Percentiles rank a stretch among this genome's conserved stretches.
Evolutionary conservation across 169 alveolate genomes (phyloP).

Genomic region (Plasmodium berghei): DNA sequence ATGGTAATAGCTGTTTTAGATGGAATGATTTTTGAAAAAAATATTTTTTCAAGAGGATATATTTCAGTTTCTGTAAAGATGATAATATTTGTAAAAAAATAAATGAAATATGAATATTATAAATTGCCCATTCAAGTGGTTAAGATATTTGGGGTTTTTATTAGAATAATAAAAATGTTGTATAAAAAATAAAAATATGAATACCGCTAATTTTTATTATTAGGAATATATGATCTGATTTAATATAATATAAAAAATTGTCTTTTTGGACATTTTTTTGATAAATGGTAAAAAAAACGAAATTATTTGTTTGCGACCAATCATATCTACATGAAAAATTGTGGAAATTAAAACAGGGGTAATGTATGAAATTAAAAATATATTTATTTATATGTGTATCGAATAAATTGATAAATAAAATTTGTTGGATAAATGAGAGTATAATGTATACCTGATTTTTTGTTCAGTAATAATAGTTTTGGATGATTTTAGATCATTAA

Average conservation of each 20-base stretch:
- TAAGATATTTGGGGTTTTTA: not conserved
- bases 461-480: not conserved
- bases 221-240: not conserved
- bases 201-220: constrained; percentile 22
- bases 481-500: not conserved
- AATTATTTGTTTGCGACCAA: constrained; percentile 38
- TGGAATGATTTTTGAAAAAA: constrained; percentile 39
- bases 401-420: not conserved
- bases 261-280: constrained; percentile 15
- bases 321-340: constrained; percentile 11
- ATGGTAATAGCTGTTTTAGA: constrained; percentile 6
- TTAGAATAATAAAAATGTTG: not conserved
- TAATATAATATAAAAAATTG: constrained; percentile 17
- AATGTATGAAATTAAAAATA: no score
- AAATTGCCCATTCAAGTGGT: not conserved
- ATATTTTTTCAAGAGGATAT: constrained; percentile 16
- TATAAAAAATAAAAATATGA: not conserved
- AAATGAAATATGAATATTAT: not conserved
- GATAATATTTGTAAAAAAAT: not conserved
- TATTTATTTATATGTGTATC: not conserved
- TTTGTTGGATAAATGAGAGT: no score
- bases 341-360: not conserved
- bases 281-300: constrained; percentile 22
- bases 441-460: not conserved
- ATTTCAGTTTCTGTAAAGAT: constrained; percentile 20